Conservation (phyloP, 805 yeast genomes). For the Ogataea saltuana region DNA sequence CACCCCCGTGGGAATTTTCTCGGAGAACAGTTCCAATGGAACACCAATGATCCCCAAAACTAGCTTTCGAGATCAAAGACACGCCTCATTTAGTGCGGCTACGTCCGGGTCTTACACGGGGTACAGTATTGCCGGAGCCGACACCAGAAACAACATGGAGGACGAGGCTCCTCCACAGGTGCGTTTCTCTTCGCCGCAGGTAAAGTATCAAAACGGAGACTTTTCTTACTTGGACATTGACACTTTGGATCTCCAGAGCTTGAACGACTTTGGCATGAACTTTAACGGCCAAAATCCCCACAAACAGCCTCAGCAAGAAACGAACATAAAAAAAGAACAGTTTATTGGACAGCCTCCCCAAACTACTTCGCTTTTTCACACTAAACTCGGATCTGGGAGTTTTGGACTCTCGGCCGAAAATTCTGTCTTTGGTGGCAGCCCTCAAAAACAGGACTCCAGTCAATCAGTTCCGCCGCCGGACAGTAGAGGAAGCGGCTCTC, state of each 20-base stretch:
- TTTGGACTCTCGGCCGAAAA: constrained; percentile 18
- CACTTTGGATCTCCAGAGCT: constrained; percentile 26
- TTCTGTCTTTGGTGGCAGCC: constrained; percentile 3
- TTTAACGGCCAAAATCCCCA: no score
- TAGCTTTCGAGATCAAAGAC: constrained; percentile 40
- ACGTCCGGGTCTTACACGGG: constrained; percentile 60
- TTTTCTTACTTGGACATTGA: constrained; percentile 37
- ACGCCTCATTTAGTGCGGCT: constrained; percentile 66
- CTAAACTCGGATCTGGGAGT: constrained; percentile 7
- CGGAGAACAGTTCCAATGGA: constrained; percentile 1
- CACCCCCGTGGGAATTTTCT: no score
- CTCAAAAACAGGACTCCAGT: no score
- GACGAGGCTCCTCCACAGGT: constrained; percentile 65
- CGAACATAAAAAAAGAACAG: no score
- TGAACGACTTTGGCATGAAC: constrained; percentile 28
- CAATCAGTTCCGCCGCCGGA: background rate
- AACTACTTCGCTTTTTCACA: constrained; percentile 16
- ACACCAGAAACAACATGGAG: constrained; percentile 14
- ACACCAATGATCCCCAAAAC: constrained; percentile 8
- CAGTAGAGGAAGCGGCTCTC: background rate
- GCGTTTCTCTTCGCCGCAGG: constrained; percentile 80
- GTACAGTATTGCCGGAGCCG: constrained; percentile 13
- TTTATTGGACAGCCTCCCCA: no score
- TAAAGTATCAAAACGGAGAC: constrained; percentile 33
- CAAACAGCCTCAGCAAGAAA: no score